Base-by-base conservation (phyloP, 441 rosid genomes). In the Aleurites moluccanus region DNA sequence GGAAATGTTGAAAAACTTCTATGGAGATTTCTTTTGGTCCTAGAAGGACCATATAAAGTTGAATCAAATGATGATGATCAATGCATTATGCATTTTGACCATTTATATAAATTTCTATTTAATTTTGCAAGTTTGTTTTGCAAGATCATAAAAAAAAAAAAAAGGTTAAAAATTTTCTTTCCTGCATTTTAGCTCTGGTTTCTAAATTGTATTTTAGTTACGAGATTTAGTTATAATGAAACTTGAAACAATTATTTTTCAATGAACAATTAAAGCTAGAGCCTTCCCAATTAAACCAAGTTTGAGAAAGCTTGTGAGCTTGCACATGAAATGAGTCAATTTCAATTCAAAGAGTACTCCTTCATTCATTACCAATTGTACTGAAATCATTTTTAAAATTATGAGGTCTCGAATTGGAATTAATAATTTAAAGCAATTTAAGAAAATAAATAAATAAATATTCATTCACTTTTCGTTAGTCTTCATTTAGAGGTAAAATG, bases 11-110 rank as follows among this genome's bases (percentile, higher is more conserved):
- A 78, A 73, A 64, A 79, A 70, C 74, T 47, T 55, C 18, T 73
- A 50, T 77, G 81, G 44, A 73, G 77, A 76, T 75, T 82, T 65
- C 75, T 78, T 82, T 72, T 72, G 69, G 60, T 63, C 45, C 73
- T 4, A 67, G 65, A 77, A 63, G 79, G 20, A 53, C 28, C 65
- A 59, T 70, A 59, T 55, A 83, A 78, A 82, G 78, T 72, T 69
- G 71, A 70, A 70, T 75, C 77, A 67, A 64, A 74, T 72, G 77
- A 45, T 65, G 10, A 23, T 72, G 52, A 50, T 69, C 64, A 53
- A 56, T 64, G 38, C 53, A 77, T 49, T 73, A 75, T 78, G 25
- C 59, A 57, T 59, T 68, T 42, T 27, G 5, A 45, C 25, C 6
- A 42, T 23, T 20, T 60, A 59, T 59, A 40, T 11, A 69, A 67